These are phyloP conservation scores for Isabelozyma pseudorhagii DNA, from an alignment of 805 yeast species.

Conservation along the genomic window DNA sequence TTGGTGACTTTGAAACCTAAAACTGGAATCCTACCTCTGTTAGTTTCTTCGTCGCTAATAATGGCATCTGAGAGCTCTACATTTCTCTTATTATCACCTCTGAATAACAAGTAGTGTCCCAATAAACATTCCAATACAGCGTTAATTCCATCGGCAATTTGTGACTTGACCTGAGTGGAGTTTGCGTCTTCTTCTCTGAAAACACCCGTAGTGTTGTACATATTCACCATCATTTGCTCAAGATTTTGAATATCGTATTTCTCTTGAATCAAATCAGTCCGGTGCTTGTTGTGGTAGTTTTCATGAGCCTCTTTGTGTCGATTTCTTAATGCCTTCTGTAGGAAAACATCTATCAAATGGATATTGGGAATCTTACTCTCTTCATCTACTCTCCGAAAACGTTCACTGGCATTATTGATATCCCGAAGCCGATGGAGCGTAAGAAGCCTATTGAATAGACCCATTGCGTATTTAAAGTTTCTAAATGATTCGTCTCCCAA, in stretches of 20 bases:
- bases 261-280: not conserved
- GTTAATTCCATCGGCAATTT: not conserved
- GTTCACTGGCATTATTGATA: too few relatives aligned
- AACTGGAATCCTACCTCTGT: not conserved
- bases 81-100: conserved; percentile 3
- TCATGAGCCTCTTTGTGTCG: not conserved
- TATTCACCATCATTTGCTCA: not conserved
- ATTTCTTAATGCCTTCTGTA: too few relatives aligned
- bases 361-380: too few relatives aligned
- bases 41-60: not conserved
- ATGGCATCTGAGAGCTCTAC: not conserved
- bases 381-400: too few relatives aligned
- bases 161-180: not conserved
- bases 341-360: too few relatives aligned
- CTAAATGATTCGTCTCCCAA: too few relatives aligned
- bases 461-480: too few relatives aligned
- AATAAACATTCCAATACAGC: not conserved
- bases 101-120: conserved; percentile 1
- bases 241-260: not conserved
- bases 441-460: too few relatives aligned
- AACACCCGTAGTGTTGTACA: not conserved
- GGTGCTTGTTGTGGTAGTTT: not conserved
- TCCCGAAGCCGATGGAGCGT: too few relatives aligned
- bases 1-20: not conserved
- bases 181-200: too few relatives aligned